Evolutionary conservation across 2,329 filamentous ascomycete species (phyloP), one percentile per base, ranked within the genome.

Genomic region (Scedosporium aurantiacum): DNA sequence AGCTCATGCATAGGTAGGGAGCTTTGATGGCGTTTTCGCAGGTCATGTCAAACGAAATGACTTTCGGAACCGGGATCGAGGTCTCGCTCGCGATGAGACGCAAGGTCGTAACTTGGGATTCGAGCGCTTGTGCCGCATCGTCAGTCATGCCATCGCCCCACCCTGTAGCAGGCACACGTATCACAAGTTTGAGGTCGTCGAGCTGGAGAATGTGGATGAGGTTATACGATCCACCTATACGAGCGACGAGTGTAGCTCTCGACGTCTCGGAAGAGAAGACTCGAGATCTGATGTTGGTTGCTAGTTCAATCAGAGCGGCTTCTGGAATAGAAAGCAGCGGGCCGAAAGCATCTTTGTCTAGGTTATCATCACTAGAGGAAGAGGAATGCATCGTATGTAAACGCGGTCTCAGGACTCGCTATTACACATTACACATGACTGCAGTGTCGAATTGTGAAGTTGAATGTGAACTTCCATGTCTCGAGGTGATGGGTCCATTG

Each of bases 1-100:
- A 65, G 61, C 57, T 64, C 63, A 63, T 66, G 54, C 61, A 63
- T 16, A 67, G 47, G 61, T 67, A 67, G 8, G 65, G 66, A 4
- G 63, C 64, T 8, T 50, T 27, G 50, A 66, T 64, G 5, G 57
- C 45, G 60, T 67, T 66, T 8, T 62, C 43, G 25, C 3, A 56
- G 43, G 64, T 62, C 3, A 61, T 60, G 47, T 66, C 65, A 12
- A 63, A 60, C 2, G 32, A 60, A 40, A 63, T 63, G n/a, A 67
- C 45, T 45, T 63, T 54, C 10, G 66, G 65, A n/a, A 66, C 65
- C 1, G 65, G 64, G 50, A 67, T 60, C 3, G 25, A 16, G 4
- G 60, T 64, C 23, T 25, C 60, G n/a, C 18, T 12, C 8, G 23
- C 55, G 3, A 57, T 3, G 55, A 57, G 32, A 10, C 55, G 55